These are phyloP conservation scores for Paxillus rubicundulus DNA, from an alignment of 768 basidiomycete genomes.

Conservation along the genomic window DNA sequence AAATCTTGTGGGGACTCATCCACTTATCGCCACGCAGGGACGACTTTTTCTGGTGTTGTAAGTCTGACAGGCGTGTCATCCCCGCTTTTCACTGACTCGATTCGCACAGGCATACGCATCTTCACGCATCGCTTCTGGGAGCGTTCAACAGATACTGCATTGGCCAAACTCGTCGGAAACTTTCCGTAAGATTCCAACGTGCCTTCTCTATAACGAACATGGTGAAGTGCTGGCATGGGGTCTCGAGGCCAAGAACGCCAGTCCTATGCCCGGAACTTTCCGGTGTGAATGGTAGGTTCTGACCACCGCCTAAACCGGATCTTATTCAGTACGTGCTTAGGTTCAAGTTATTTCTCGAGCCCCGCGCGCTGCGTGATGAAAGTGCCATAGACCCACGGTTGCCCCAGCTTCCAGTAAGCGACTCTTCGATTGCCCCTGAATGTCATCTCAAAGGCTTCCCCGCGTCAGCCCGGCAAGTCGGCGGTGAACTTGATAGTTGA, in stretches of 20 bases:
- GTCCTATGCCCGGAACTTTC: constrained; percentile 60
- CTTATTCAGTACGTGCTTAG: constrained; percentile 25
- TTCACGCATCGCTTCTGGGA: constrained; percentile 75
- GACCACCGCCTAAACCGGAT: constrained; percentile 7
- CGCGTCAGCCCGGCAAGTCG: constrained; percentile 62
- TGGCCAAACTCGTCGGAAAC: constrained; percentile 88
- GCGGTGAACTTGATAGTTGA: constrained; percentile 80
- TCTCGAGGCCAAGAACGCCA: constrained; percentile 80
- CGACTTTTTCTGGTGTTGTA: constrained; percentile 85
- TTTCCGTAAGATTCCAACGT: constrained; percentile 84
- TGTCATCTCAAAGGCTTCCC: constrained; percentile 8
- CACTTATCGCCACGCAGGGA: constrained; percentile 46
- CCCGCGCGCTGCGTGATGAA: constrained; percentile 73
- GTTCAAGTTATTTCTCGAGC: constrained; percentile 89
- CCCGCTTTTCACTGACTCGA: constrained; percentile 4
- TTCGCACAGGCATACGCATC: constrained; percentile 74
- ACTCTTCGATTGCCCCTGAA: not conserved
- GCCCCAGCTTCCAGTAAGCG: constrained; percentile 71
- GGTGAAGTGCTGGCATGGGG: constrained; percentile 83
- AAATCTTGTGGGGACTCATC: not conserved
- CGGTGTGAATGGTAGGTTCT: constrained; percentile 51
- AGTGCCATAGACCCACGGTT: constrained; percentile 71
- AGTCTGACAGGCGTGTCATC: constrained; percentile 30
- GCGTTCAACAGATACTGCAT: constrained; percentile 77
- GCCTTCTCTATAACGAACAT: constrained; percentile 73